These are phyloP conservation scores for Mycena epipterygia DNA, from an alignment of 768 basidiomycete genomes.

Conservation along the genomic window DNA sequence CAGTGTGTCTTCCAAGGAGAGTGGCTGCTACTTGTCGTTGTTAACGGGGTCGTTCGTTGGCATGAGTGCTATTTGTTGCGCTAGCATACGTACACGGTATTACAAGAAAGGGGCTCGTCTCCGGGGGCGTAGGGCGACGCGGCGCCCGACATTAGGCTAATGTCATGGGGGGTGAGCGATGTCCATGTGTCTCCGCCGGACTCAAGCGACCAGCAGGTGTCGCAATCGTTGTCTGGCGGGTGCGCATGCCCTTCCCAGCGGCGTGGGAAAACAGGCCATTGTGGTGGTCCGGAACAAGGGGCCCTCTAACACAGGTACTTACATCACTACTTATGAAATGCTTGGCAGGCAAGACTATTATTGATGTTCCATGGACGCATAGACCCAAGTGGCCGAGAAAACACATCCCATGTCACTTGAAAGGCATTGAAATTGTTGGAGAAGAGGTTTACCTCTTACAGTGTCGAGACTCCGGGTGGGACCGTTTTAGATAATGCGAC, in stretches of 20 bases:
- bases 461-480: too few species aligned
- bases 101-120: background rate
- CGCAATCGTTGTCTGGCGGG: background rate
- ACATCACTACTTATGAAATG: too few species aligned
- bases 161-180: background rate
- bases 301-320: too few species aligned
- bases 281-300: slow-evolving; percentile 15
- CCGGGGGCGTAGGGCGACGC: background rate
- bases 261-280: background rate
- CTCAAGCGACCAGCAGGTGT: background rate
- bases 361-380: too few species aligned
- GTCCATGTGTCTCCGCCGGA: background rate
- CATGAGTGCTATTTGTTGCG: background rate
- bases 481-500: too few species aligned
- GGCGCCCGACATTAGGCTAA: background rate
- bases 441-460: too few species aligned
- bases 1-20: background rate
- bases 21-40: background rate
- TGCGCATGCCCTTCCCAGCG: background rate
- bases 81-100: background rate
- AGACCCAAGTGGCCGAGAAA: too few species aligned
- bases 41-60: background rate
- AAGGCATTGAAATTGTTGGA: too few species aligned
- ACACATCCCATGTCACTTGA: too few species aligned
- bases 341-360: too few species aligned